Percentiles rank a stretch among this genome's conserved stretches.
These are phyloP conservation scores for Podospora fimiseda DNA, from an alignment of 495 filamentous ascomycete genomes.

Conservation along the genomic window DNA sequence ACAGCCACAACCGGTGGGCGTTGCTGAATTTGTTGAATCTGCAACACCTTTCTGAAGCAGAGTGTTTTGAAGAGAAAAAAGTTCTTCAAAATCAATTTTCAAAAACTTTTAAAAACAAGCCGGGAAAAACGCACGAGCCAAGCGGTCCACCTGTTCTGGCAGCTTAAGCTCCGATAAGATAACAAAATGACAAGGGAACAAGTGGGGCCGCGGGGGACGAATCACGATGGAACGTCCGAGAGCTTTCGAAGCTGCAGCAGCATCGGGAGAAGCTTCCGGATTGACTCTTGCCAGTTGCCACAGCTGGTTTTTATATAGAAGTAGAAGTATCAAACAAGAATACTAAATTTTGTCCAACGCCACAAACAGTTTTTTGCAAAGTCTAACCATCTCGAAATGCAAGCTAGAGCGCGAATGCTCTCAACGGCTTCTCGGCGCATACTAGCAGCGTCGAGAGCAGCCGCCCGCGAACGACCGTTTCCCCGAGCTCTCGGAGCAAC, in stretches of 20 bases:
- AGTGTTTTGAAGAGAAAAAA: conserved; percentile 9
- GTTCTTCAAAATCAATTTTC: conserved; percentile 18
- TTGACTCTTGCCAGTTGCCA: conserved; percentile 1
- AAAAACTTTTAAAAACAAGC: conserved; percentile 22
- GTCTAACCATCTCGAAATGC: conserved; percentile 22
- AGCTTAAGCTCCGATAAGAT: conserved; percentile 22
- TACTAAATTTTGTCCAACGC: too few species aligned
- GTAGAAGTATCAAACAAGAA: not conserved
- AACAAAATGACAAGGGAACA: conserved; percentile 3
- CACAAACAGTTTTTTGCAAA: too few species aligned
- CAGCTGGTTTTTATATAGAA: not conserved
- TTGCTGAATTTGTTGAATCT: too few species aligned
- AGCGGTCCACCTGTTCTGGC: not conserved
- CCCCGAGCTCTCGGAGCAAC: conserved; percentile 17
- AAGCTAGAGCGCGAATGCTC: conserved; percentile 32
- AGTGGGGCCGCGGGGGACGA: too few species aligned
- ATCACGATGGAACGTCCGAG: conserved; percentile 23
- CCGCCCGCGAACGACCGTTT: conserved; percentile 20
- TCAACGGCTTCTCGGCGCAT: conserved; percentile 32
- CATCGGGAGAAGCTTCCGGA: not conserved
- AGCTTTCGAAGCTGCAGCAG: conserved; percentile 19
- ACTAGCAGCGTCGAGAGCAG: conserved; percentile 27
- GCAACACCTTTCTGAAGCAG: not conserved
- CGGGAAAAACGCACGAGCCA: conserved; percentile 14
- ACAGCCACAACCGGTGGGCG: too few species aligned